Evolutionary conservation across 768 basidiomycete species (phyloP), one percentile per base, ranked within the genome.

Genomic region (Cyathus striatus): DNA sequence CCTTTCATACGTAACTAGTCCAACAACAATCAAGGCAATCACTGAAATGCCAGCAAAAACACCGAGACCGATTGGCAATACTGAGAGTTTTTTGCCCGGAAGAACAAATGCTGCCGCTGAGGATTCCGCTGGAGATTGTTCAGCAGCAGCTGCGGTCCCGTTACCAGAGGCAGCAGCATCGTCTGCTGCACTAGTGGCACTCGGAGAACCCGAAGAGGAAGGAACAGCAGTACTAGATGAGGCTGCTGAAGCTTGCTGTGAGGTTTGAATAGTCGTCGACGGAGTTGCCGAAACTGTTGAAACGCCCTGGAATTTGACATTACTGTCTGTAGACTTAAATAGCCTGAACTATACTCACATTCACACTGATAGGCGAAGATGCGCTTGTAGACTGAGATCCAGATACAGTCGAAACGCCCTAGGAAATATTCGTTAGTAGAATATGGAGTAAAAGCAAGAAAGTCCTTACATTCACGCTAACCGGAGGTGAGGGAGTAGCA

Each of bases 31-130:
- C 51, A 95, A 60, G 14, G 85, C 86, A 52, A 93, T 83, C 6
- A 84, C 84, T 23, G 88, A 88, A 46, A 95, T 83, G 49, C 89
- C 90, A 36, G 83, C 87, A 56, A 87, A 91, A 7, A 93, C 75
- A 40, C 84, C 86, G 33, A 92, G 72, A 49, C 90, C 90, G 49
- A 92, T 81, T 0, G 90, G 90, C 24, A 90, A 70, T 3, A 91
- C 89, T 32, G 78, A 75, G 14, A 91, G 52, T 44, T 73, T 70
- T 64, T 79, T 85, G 17, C 90, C 90, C 9, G 90, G 90, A 26
- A 90, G 64, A 23, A 64, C 52, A 60, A 88, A 86, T 3, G 72
- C 60, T 9, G 65, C 62, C 3, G 72, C 60, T 10, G 65, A 61
- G 12, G 64, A 55, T 6, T 69, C 42, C 32, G 72, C 56, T 10